Evolutionary conservation across 176 grass and related monocot genomes (phyloP).

Genomic region (Ampelocalamus luodianensis): DNA sequence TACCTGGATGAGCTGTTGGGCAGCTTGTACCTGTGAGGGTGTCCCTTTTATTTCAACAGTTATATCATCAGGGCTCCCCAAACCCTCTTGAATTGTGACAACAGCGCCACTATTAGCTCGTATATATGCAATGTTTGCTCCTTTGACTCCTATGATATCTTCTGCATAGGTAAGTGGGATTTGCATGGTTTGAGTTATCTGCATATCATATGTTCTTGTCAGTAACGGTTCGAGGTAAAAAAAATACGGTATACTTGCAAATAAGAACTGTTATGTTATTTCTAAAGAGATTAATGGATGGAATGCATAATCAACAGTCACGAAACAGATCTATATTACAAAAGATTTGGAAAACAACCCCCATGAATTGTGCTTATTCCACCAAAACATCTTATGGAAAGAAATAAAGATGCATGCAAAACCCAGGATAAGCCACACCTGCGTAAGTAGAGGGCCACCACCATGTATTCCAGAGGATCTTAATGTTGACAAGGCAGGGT

Average conservation of each 20-base stretch:
- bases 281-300: neutral
- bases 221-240: conserved; percentile 21
- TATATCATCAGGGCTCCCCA: conserved; percentile 85
- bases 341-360: neutral
- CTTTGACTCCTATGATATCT: conserved; percentile 93
- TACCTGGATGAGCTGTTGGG: conserved; percentile 91
- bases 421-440: conserved; percentile 50
- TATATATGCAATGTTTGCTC: conserved; percentile 93
- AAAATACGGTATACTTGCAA: conserved; percentile 1
- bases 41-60: conserved; percentile 99
- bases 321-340: conserved; percentile 6
- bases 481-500: conserved; percentile 78
- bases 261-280: conserved; percentile 10
- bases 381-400: conserved; percentile 24
- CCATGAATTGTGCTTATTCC: conserved; percentile 4
- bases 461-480: conserved; percentile 65
- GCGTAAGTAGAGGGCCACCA: conserved; percentile 71
- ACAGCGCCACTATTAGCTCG: conserved; percentile 81
- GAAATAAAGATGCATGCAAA: conserved; percentile 39
- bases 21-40: conserved; percentile 84
- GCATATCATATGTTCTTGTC: conserved; percentile 41
- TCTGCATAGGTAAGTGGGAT: conserved; percentile 95
- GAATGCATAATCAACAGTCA: conserved; percentile 18
- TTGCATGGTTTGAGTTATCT: conserved; percentile 99
- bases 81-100: conserved; percentile 87